Conservation (phyloP, 1,284 basidiomycete species). For the Ceratobasidium sp. region DNA sequence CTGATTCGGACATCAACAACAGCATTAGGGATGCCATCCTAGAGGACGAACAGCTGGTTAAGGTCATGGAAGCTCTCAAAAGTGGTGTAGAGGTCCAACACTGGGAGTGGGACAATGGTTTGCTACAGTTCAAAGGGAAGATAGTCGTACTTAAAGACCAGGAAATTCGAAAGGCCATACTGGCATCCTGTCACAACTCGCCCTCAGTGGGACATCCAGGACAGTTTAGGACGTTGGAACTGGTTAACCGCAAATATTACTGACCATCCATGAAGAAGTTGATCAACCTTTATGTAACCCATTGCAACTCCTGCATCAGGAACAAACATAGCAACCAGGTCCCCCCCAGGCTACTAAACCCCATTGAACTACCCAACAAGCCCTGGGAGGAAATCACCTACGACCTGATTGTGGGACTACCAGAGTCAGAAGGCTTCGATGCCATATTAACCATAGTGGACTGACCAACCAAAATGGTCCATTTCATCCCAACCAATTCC, state of each 20-base stretch:
- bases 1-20: not conserved
- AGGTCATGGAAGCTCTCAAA: not conserved
- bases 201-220: conserved; percentile 26
- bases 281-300: not conserved
- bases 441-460: conserved; percentile 50
- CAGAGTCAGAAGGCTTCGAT: conserved; percentile 22
- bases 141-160: conserved; percentile 49
- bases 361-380: not conserved
- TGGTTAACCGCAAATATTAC: not conserved
- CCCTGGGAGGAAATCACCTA: conserved; percentile 29
- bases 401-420: not conserved
- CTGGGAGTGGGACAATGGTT: not conserved
- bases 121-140: not conserved
- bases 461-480: conserved; percentile 48
- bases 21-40: not conserved
- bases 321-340: conserved; percentile 13
- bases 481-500: conserved; percentile 48
- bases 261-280: conserved; percentile 4
- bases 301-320: not conserved
- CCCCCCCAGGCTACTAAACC: not conserved
- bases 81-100: not conserved
- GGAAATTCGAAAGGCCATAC: conserved; percentile 50
- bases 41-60: not conserved
- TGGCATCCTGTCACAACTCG: conserved; percentile 54
- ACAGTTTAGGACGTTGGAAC: not conserved